Evolutionary conservation across 1,139 yeast genomes (phyloP).

Genomic region (Nakaseomyces kungkrabaensis): DNA sequence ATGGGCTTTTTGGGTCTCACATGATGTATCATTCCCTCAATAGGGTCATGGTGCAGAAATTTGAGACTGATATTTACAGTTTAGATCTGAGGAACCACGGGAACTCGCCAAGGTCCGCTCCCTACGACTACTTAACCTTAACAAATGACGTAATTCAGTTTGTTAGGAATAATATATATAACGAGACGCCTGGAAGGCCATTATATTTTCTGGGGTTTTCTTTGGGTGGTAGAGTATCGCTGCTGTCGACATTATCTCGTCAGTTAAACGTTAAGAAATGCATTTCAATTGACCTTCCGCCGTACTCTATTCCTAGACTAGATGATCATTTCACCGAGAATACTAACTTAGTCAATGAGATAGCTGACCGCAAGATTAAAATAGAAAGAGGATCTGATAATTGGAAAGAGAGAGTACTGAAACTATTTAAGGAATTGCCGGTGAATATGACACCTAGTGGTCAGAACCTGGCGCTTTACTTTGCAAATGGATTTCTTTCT

Average conservation of each 20-base stretch:
- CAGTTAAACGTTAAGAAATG: conserved; percentile 16
- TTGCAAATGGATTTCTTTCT: conserved; percentile 22
- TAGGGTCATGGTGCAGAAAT: conserved; percentile 30
- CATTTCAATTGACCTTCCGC: conserved; percentile 27
- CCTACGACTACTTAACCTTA: conserved; percentile 37
- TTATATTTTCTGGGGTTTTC: conserved; percentile 26
- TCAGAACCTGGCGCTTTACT: conserved; percentile 16
- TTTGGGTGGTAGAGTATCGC: conserved; percentile 27
- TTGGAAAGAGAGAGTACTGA: conserved; percentile 19
- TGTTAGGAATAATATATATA: conserved; percentile 14
- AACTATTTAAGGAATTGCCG: conserved; percentile 11
- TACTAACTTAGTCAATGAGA: conserved; percentile 14
- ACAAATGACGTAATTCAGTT: conserved; percentile 35
- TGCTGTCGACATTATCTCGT: conserved; percentile 17
- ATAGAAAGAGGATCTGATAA: conserved; percentile 16
- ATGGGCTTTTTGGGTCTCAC: conserved; percentile 26
- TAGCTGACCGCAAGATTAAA: conserved; percentile 15
- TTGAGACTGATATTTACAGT: conserved; percentile 29
- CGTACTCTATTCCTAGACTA: conserved; percentile 18
- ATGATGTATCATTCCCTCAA: conserved; percentile 18
- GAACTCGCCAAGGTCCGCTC: conserved; percentile 35
- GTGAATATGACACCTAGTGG: conserved; percentile 11
- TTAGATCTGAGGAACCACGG: conserved; percentile 51
- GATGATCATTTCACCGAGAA: conserved; percentile 16
- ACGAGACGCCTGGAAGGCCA: conserved; percentile 11